These are phyloP conservation scores for Quercus aquifolioides DNA, from an alignment of 306 rosid species.

Conservation along the genomic window DNA sequence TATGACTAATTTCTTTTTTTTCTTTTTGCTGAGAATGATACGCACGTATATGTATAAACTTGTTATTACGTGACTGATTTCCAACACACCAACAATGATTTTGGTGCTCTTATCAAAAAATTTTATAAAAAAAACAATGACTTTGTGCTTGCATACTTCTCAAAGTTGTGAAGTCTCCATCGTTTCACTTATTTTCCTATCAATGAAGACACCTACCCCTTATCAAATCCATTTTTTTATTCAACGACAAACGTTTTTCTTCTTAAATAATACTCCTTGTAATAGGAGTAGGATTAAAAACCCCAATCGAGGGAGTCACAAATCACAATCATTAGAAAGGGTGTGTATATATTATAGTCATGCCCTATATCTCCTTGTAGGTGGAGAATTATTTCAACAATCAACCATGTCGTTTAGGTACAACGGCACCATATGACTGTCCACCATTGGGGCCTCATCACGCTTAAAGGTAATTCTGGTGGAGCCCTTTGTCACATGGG, in stretches of 20 bases:
- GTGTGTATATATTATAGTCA: background rate
- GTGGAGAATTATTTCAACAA: conserved; percentile 29
- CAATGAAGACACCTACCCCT: background rate
- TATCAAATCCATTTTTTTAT: background rate
- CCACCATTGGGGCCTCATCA: conserved; percentile 37
- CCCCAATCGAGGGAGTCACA: conserved; percentile 21
- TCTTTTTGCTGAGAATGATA: no score
- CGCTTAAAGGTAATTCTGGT: conserved; percentile 19
- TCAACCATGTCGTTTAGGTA: conserved; percentile 42
- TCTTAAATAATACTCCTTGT: background rate
- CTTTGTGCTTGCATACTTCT: background rate
- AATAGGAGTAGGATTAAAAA: background rate
- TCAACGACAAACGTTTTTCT: background rate
- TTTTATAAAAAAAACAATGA: no score
- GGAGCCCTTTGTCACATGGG: conserved; percentile 67
- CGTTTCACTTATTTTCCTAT: background rate
- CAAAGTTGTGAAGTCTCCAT: conserved; percentile 18
- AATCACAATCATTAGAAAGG: conserved; percentile 28
- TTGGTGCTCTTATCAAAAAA: background rate
- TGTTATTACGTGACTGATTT: no score
- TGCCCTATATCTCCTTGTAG: background rate
- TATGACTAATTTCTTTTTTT: no score
- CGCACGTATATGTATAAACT: no score
- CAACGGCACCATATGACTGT: conserved; percentile 40
- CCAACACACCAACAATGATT: background rate